These are phyloP conservation scores for Carex cristatella DNA, from an alignment of 176 grass and related monocot genomes.

Conservation along the genomic window DNA sequence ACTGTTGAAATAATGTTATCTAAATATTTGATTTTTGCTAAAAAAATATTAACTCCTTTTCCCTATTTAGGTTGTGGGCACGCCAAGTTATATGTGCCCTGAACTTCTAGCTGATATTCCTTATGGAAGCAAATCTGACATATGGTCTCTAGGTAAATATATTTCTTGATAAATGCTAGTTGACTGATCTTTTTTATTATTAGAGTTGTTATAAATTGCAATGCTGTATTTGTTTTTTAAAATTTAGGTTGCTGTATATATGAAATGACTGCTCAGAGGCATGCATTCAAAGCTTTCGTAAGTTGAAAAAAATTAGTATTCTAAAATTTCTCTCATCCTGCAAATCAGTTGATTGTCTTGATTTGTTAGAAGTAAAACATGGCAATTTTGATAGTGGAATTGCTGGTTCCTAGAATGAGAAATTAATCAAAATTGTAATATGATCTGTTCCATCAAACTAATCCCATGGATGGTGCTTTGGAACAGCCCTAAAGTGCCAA, in stretches of 20 bases:
- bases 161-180: not conserved
- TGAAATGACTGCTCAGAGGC: slow-evolving; percentile 87
- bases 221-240: slow-evolving; percentile 4
- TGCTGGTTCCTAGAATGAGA: not conserved
- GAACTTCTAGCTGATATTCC: slow-evolving; percentile 99
- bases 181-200: not conserved
- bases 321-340: not conserved
- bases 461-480: not conserved
- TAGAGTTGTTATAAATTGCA: not conserved
- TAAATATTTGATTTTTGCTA: not conserved
- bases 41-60: not conserved
- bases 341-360: not conserved
- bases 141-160: slow-evolving; percentile 84
- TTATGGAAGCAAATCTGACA: slow-evolving; percentile 97
- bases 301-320: slow-evolving; percentile 30
- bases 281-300: slow-evolving; percentile 94
- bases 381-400: not conserved
- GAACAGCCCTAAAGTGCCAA: not conserved
- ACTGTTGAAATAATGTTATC: not conserved
- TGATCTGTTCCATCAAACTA: not conserved
- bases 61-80: slow-evolving; percentile 73
- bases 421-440: not conserved
- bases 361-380: not conserved
- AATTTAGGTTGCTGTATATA: slow-evolving; percentile 75
- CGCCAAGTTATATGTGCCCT: slow-evolving; percentile 98